Conservation (phyloP, 176 grass and related monocot species). For the Ananas comosus region DNA sequence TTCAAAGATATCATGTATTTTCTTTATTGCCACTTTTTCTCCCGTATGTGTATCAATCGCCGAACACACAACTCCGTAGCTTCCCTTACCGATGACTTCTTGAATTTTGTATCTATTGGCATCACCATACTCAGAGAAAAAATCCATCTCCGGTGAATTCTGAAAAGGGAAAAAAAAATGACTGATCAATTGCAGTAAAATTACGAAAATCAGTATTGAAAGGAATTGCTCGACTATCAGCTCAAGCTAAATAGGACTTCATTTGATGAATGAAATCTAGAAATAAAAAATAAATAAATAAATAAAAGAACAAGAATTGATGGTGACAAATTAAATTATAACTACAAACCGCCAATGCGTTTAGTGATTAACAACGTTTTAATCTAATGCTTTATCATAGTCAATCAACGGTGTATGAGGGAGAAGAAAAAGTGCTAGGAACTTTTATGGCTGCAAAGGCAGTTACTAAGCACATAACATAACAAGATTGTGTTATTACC, state of each 20-base stretch:
- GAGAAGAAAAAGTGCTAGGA: no score
- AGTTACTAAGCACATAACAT: no score
- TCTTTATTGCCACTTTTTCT: conserved; percentile 96
- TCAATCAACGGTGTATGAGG: no score
- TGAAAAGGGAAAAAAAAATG: conserved; percentile 25
- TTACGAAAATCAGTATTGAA: background rate
- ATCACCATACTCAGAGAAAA: conserved; percentile 91
- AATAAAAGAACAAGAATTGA: no score
- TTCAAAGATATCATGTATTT: conserved; percentile 98
- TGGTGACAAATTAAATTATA: no score
- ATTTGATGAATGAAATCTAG: no score
- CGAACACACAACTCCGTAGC: conserved; percentile 94
- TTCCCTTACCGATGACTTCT: conserved; percentile 96
- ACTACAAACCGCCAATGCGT: no score
- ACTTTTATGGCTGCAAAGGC: no score
- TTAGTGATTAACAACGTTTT: no score
- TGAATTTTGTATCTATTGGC: conserved; percentile 97
- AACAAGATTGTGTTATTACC: no score
- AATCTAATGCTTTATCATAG: no score
- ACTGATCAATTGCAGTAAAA: conserved; percentile 12
- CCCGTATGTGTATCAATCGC: conserved; percentile 85
- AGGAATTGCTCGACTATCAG: conserved; percentile 15
- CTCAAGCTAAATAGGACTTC: background rate
- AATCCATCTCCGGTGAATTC: conserved; percentile 66
- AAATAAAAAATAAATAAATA: no score